Evolutionary conservation across 2,329 filamentous ascomycete species (phyloP).

Genomic region (Curvularia eragrostidis): DNA sequence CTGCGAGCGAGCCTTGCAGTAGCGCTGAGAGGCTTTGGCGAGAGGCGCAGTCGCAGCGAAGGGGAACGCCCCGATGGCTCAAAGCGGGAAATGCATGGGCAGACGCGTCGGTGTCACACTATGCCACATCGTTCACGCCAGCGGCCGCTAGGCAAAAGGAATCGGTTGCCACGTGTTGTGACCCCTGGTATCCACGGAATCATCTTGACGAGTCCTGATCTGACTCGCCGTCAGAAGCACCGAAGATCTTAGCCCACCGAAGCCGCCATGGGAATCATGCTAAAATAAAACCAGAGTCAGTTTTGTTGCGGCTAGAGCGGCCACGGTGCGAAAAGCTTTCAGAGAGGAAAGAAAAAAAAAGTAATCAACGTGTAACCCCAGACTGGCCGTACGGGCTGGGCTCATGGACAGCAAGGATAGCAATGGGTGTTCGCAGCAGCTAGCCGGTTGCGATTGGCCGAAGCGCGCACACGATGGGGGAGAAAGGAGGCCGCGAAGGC

Average conservation of each 20-base stretch:
- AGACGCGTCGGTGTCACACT: conserved; percentile 18
- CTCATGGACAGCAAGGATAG: conserved; percentile 28
- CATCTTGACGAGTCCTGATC: conserved; percentile 29
- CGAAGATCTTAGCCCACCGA: conserved; percentile 30
- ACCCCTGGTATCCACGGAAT: conserved; percentile 35
- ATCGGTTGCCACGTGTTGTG: conserved; percentile 43
- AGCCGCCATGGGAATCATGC: conserved; percentile 19
- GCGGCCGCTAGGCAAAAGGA: conserved; percentile 39
- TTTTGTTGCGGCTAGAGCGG: conserved; percentile 21
- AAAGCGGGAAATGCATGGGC: conserved; percentile 8
- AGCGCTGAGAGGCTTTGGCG: conserved; percentile 16
- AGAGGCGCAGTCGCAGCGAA: conserved; percentile 3
- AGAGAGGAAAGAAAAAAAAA: not conserved
- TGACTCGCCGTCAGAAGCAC: conserved; percentile 40
- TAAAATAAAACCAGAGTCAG: conserved; percentile 19
- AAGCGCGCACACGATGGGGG: conserved; percentile 20
- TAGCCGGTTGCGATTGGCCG: conserved; percentile 19
- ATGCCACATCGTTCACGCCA: conserved; percentile 38
- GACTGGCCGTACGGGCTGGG: conserved; percentile 19
- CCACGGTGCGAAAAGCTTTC: conserved; percentile 7
- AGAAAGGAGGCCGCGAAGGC: conserved; percentile 2
- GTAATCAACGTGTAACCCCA: conserved; percentile 3
- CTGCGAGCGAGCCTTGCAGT: conserved; percentile 25
- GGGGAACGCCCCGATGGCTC: not conserved
- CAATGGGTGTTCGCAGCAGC: conserved; percentile 28